Conservation (phyloP, 2,329 filamentous ascomycete genomes). For the Fusarium azukiicola region DNA sequence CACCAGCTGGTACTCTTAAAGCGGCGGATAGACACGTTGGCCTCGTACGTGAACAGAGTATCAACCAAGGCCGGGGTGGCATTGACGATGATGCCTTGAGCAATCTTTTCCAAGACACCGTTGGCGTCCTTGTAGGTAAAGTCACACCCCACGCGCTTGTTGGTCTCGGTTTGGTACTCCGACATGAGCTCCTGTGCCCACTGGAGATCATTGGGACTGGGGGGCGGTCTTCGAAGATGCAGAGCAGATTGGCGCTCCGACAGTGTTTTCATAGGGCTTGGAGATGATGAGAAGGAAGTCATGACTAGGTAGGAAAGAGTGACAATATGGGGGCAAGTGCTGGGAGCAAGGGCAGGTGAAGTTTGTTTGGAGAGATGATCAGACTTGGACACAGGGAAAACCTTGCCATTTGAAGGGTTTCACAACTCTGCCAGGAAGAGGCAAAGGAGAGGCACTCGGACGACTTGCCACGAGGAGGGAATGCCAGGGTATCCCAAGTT, state of each 20-base stretch:
- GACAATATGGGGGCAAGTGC: neutral
- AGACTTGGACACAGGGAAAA: neutral
- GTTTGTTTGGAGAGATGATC: neutral
- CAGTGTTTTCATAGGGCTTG: neutral
- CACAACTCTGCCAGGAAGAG: neutral
- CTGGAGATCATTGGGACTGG: neutral
- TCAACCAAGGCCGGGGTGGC: constrained; percentile 8
- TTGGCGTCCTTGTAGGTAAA: constrained; percentile 16
- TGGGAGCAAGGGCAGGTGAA: neutral
- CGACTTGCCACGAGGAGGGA: neutral
- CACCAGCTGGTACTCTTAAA: constrained; percentile 8
- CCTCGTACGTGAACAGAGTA: neutral
- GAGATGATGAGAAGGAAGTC: neutral
- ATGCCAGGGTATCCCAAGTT: neutral
- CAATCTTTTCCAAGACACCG: neutral
- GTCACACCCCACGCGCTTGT: neutral
- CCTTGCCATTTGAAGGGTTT: neutral
- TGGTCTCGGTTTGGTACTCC: neutral
- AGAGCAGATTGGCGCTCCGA: neutral
- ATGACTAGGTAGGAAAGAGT: neutral
- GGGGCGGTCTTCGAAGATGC: neutral
- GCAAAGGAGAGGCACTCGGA: neutral
- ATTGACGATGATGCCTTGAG: neutral
- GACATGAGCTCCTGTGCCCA: neutral
- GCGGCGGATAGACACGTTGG: neutral